A percentile compares a stretch with the other conserved stretches of the same genome.
These are phyloP conservation scores for Monilinia fructigena DNA, from an alignment of 2,329 filamentous ascomycete genomes.

Conservation along the genomic window DNA sequence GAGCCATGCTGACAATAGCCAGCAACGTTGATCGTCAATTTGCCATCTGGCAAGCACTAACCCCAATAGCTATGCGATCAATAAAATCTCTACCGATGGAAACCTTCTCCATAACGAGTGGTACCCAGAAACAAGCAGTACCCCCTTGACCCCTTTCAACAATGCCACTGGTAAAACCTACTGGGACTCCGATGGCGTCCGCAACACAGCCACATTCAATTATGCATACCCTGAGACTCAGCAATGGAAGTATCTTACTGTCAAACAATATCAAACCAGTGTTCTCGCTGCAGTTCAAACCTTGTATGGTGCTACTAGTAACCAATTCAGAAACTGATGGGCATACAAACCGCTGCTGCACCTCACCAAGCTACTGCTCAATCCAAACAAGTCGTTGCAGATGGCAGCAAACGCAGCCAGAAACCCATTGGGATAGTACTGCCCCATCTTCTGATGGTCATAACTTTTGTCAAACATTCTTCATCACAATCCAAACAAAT, in stretches of 20 bases:
- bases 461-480: not conserved
- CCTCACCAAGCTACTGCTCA: not conserved
- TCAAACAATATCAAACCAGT: slow-evolving; percentile 27
- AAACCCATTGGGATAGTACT: not conserved
- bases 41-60: slow-evolving; percentile 75
- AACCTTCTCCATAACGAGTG: slow-evolving; percentile 60
- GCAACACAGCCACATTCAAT: slow-evolving; percentile 51
- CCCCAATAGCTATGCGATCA: slow-evolving; percentile 63
- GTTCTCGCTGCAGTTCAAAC: slow-evolving; percentile 27
- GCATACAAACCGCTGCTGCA: not conserved
- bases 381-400: not conserved
- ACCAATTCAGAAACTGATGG: slow-evolving; percentile 24
- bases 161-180: slow-evolving; percentile 39
- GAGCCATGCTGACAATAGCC: not conserved
- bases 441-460: not conserved
- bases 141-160: slow-evolving; percentile 67
- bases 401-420: slow-evolving; percentile 5
- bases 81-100: slow-evolving; percentile 52
- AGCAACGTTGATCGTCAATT: slow-evolving; percentile 71
- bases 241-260: slow-evolving; percentile 28
- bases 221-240: slow-evolving; percentile 72
- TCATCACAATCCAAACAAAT: not conserved
- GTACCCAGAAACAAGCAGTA: slow-evolving; percentile 55
- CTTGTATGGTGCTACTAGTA: slow-evolving; percentile 30
- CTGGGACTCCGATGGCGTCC: slow-evolving; percentile 30